phyloP scores from a whole-genome alignment of 352 stramenopile species.

The Globisporangium alternatum region DNA sequence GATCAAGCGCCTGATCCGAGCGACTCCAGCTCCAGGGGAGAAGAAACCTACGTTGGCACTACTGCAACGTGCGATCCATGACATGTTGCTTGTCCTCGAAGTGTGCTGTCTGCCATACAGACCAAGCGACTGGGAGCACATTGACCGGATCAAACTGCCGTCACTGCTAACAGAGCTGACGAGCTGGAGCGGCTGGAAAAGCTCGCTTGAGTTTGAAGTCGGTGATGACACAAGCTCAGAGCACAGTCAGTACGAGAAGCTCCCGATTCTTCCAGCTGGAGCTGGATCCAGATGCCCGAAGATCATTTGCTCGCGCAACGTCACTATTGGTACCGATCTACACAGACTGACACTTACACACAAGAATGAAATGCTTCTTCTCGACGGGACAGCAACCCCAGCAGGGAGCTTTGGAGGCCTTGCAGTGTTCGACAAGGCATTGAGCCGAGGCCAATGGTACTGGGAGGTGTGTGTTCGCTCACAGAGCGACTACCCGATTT shows the following conservation, averaged over 20 bases:
- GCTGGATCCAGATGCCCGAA: slow-evolving; percentile 58
- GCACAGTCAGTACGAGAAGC: slow-evolving; percentile 26
- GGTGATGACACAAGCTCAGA: slow-evolving; percentile 37
- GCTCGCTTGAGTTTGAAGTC: slow-evolving; percentile 51
- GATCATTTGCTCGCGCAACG: slow-evolving; percentile 60
- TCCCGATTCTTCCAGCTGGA: slow-evolving; percentile 54
- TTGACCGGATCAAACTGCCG: slow-evolving; percentile 60
- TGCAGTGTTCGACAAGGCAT: slow-evolving; percentile 61
- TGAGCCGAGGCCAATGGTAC: slow-evolving; percentile 73
- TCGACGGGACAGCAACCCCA: not conserved
- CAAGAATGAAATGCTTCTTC: slow-evolving; percentile 11
- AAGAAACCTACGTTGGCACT: slow-evolving; percentile 20
- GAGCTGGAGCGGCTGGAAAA: slow-evolving; percentile 77
- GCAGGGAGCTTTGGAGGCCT: slow-evolving; percentile 32
- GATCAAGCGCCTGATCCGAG: slow-evolving; percentile 36
- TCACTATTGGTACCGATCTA: slow-evolving; percentile 68
- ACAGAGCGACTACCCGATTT: slow-evolving; percentile 55
- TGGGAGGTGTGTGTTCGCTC: slow-evolving; percentile 67
- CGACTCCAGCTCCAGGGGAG: slow-evolving; percentile 9
- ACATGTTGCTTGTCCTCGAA: slow-evolving; percentile 75
- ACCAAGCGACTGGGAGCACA: slow-evolving; percentile 53
- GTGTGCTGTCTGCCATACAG: slow-evolving; percentile 76
- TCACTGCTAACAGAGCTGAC: slow-evolving; percentile 65
- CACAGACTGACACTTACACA: slow-evolving; percentile 56
- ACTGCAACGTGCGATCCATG: slow-evolving; percentile 57